These are phyloP conservation scores for Leccinum variicolor DNA, from an alignment of 768 basidiomycete species.

Conservation along the genomic window DNA sequence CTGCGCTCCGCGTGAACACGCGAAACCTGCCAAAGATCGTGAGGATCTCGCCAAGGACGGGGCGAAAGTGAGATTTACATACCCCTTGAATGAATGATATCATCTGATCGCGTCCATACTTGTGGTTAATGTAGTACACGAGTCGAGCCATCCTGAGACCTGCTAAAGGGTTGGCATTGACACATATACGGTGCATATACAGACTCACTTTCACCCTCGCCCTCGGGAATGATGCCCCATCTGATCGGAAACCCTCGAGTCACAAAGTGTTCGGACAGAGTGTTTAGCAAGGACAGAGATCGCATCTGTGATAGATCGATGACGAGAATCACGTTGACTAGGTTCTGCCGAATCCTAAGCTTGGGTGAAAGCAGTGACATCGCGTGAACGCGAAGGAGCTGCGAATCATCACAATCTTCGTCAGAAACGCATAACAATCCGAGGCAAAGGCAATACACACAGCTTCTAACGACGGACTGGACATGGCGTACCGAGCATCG, in stretches of 20 bases:
- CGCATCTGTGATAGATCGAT: conserved; percentile 71
- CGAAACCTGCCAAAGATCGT: conserved; percentile 33
- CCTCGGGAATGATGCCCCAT: conserved; percentile 82
- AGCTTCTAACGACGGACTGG: conserved; percentile 46
- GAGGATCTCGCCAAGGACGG: neutral
- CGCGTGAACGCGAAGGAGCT: conserved; percentile 26
- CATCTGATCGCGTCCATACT: conserved; percentile 61
- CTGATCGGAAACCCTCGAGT: conserved; percentile 70
- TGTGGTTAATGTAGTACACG: conserved; percentile 62
- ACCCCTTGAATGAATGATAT: conserved; percentile 59
- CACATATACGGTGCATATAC: neutral
- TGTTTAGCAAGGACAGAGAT: conserved; percentile 60
- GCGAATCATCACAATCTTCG: conserved; percentile 1
- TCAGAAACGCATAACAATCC: neutral
- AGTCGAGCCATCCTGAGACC: conserved; percentile 70
- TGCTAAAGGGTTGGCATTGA: conserved; percentile 23
- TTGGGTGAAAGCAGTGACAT: conserved; percentile 69
- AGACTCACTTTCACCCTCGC: conserved; percentile 37
- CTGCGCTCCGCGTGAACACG: conserved; percentile 33
- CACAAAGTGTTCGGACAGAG: conserved; percentile 67
- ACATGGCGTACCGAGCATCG: conserved; percentile 61
- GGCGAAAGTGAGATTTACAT: conserved; percentile 3
- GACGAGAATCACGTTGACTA: conserved; percentile 80
- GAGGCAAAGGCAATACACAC: conserved; percentile 34
- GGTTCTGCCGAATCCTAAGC: conserved; percentile 73